Evolutionary conservation across 176 grass and related monocot genomes (phyloP).

Genomic region (Coix lacrymajobi): DNA sequence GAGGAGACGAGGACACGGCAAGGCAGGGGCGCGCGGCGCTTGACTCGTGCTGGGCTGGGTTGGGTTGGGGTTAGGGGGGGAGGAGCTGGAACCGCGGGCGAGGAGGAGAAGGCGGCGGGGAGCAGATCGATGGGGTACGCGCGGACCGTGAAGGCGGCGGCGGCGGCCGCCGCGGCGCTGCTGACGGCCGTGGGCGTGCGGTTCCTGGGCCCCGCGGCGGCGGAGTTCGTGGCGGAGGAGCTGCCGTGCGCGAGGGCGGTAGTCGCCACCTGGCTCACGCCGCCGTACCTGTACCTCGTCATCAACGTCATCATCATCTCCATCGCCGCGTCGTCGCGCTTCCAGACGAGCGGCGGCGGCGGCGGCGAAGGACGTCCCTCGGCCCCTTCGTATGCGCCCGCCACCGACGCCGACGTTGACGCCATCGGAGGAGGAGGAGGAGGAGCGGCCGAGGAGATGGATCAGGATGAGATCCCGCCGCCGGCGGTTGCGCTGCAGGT

Average conservation of each 20-base stretch:
- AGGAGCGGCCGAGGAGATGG: neutral
- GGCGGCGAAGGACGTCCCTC: neutral
- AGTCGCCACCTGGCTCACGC: constrained; percentile 55
- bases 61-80: too few species aligned
- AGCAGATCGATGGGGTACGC: constrained; percentile 38
- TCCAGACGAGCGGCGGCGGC: constrained; percentile 18
- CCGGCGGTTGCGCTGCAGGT: neutral
- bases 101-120: neutral
- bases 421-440: neutral
- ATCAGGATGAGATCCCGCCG: neutral
- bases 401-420: neutral
- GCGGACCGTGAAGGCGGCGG: constrained; percentile 33
- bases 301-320: constrained; percentile 97
- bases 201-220: constrained; percentile 40
- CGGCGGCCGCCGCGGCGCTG: constrained; percentile 27
- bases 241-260: constrained; percentile 50
- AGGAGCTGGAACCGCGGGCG: neutral
- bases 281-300: constrained; percentile 86
- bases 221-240: constrained; percentile 41
- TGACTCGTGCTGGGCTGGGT: too few species aligned
- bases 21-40: neutral
- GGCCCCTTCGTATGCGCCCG: neutral
- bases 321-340: constrained; percentile 80
- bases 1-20: neutral
- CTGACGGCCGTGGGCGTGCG: constrained; percentile 33